Base-by-base conservation (phyloP, 495 filamentous ascomycete genomes). In the Daldinia loculata region DNA sequence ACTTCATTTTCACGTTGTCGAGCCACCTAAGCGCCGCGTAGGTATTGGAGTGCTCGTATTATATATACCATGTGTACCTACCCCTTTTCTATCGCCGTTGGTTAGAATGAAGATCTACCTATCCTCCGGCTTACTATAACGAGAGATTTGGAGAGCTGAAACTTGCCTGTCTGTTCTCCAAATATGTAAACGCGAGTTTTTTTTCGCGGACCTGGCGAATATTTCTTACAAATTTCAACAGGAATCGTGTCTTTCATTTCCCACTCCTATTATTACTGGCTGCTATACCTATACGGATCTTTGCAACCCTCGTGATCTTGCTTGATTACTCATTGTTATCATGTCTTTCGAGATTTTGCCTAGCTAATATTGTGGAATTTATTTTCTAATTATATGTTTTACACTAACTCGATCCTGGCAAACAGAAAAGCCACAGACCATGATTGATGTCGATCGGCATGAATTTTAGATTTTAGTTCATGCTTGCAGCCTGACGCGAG, bases 41-140 rank as follows among this genome's bases (percentile, higher is more conserved):
- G n/a, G n/a, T n/a, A 29, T 53, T 15, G 15, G 29, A 56, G 53
- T 19, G 29, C 15, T 56, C 53, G 53, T 36, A 56, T 56, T 56
- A 56, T 22, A 56, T 56, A 32, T 56, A 19, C 17, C 53, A 36
- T 32, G 53, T 56, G 17, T 56, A 19, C 53, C 53, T 56, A 19
- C 53, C 53, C 53, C 53, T 14, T 36, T 56, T 56, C 8, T 11
- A 2, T 12, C 15, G 17, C 4, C 9, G 30, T 56, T 56, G 30
- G 53, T 56, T 19, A 22, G 53, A 56, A 32, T 19, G 30, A 56
- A 56, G 53, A 56, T 56, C 53, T 30, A 56, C 38, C 17, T 30
- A 56, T 56, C 17, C 8, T 48, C 53, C 53, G 29, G n/a, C 27
- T 56, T 56, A 34, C 53, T 36, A 56, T 22, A 32, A 29, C 30